Evolutionary conservation across 2,329 filamentous ascomycete genomes (phyloP).

Genomic region (Arthrobotrys sphaeroides): DNA sequence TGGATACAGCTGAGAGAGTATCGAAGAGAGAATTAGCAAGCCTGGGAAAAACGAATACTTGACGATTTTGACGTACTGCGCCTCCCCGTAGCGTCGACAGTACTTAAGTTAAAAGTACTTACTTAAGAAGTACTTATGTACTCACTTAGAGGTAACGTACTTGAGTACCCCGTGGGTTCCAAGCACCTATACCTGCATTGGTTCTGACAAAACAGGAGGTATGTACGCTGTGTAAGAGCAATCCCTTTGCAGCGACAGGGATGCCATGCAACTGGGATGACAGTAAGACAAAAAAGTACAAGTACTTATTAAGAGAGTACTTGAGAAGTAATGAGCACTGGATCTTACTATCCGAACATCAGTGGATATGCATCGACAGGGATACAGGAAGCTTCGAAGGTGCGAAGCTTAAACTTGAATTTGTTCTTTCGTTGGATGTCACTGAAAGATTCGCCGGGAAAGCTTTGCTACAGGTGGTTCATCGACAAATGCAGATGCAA

Average conservation of each 20-base stretch:
- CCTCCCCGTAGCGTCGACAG: conserved; percentile 35
- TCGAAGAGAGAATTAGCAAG: conserved; percentile 25
- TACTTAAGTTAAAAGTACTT: no score
- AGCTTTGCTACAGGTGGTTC: neutral
- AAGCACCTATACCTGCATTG: no score
- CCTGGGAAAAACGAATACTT: conserved; percentile 2
- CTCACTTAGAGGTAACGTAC: no score
- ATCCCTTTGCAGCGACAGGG: conserved; percentile 31
- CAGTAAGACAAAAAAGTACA: neutral
- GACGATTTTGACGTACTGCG: conserved; percentile 35
- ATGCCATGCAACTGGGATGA: conserved; percentile 28
- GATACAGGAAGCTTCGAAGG: conserved; percentile 18
- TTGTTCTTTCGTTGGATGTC: conserved; percentile 27
- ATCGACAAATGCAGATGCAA: no score
- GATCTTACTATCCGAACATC: conserved; percentile 41
- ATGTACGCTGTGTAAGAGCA: conserved; percentile 25
- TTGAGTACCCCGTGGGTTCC: no score
- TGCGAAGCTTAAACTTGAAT: conserved; percentile 39
- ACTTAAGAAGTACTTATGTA: no score
- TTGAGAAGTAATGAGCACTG: no score
- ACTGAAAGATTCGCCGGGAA: conserved; percentile 14
- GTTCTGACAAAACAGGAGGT: no score
- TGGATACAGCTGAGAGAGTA: neutral
- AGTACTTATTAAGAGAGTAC: no score
- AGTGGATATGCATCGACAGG: conserved; percentile 31